Conservation (phyloP, 441 rosid species). For the Eutrema salsugineum region DNA sequence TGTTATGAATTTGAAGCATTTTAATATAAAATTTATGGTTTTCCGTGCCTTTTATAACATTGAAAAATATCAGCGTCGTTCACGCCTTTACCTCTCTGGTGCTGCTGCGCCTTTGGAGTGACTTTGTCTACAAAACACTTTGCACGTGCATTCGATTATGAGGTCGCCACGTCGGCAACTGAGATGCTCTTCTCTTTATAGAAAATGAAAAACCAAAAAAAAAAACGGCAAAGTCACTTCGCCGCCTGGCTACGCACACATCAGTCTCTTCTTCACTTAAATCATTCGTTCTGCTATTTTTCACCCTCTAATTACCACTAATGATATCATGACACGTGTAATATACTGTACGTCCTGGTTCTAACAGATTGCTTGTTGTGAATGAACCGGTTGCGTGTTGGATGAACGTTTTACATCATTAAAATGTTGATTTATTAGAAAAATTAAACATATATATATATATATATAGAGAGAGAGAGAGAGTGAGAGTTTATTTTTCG, state of each 20-base stretch:
- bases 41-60: neutral
- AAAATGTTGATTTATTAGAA: neutral
- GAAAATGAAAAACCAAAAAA: neutral
- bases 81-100: constrained; percentile 5
- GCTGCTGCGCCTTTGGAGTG: constrained; percentile 1
- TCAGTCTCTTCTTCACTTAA: constrained; percentile 24
- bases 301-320: neutral
- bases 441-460: neutral
- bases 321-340: neutral
- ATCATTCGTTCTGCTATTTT: constrained; percentile 9
- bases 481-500: neutral
- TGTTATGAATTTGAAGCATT: neutral
- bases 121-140: constrained; percentile 3
- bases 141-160: constrained; percentile 38
- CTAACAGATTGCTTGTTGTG: constrained; percentile 3
- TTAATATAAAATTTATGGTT: neutral
- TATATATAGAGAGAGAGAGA: neutral
- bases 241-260: constrained; percentile 7
- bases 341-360: neutral
- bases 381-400: constrained; percentile 2
- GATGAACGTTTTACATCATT: neutral
- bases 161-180: neutral
- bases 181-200: neutral
- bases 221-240: neutral
- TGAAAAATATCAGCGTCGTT: constrained; percentile 16